phyloP scores from a whole-genome alignment of 371 early-diverging fungal species.

The Syncephalastrum racemosum region DNA sequence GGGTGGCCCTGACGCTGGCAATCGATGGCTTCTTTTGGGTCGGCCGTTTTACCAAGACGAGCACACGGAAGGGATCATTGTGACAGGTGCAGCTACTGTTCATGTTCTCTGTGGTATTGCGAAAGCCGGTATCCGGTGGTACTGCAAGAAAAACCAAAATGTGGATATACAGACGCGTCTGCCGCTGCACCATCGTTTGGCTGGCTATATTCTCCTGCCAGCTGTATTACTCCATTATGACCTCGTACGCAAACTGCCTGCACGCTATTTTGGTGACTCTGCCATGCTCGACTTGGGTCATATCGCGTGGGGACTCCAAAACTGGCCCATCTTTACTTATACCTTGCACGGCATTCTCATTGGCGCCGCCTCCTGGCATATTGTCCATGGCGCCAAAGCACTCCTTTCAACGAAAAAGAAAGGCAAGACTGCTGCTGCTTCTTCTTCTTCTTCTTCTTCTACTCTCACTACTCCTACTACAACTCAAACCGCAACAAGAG shows the following conservation, averaged over 20 bases:
- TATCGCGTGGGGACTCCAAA: conserved; percentile 46
- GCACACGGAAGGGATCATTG: conserved; percentile 34
- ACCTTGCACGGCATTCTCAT: conserved; percentile 30
- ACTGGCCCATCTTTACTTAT: conserved; percentile 35
- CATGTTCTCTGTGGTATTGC: conserved; percentile 36
- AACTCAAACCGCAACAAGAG: too few species aligned
- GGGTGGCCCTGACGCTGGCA: conserved; percentile 30
- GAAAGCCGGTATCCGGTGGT: conserved; percentile 29
- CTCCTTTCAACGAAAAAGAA: conserved; percentile 13
- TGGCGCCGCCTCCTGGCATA: conserved; percentile 32
- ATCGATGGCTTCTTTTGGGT: conserved; percentile 36
- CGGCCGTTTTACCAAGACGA: conserved; percentile 51
- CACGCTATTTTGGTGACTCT: conserved; percentile 42
- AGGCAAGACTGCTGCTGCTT: background rate
- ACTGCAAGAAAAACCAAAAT: conserved; percentile 14
- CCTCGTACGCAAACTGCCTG: conserved; percentile 33
- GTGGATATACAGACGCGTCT: background rate
- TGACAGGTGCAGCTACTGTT: conserved; percentile 33
- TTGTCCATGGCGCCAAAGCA: conserved; percentile 25
- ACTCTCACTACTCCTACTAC: too few species aligned
- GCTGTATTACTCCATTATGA: conserved; percentile 31
- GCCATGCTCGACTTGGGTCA: conserved; percentile 46
- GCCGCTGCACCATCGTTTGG: conserved; percentile 22
- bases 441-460: too few species aligned
- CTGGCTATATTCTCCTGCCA: conserved; percentile 36